Conservation (phyloP, 768 basidiomycete genomes). For the Suillus clintonianus region DNA sequence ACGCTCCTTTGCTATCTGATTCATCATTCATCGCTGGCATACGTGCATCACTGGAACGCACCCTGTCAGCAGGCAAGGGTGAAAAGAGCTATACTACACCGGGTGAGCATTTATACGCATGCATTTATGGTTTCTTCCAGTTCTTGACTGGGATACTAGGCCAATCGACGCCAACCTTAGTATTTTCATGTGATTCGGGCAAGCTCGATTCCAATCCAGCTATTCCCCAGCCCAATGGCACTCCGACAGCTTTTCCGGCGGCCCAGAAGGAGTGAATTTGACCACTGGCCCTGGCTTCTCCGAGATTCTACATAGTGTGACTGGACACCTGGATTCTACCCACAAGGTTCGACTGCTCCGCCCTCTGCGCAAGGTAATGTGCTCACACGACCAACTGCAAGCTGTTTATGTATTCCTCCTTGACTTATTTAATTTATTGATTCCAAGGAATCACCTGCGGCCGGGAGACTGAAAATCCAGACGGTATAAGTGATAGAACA, state of each 20-base stretch:
- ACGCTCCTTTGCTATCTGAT: conserved; percentile 51
- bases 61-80: conserved; percentile 43
- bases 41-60: conserved; percentile 43
- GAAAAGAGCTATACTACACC: conserved; percentile 2
- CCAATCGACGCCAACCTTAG: neutral
- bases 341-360: neutral
- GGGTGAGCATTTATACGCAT: conserved; percentile 9
- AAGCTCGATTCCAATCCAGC: neutral
- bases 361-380: neutral
- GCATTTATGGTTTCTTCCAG: neutral
- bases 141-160: neutral
- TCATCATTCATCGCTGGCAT: conserved; percentile 45
- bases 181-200: neutral
- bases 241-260: neutral
- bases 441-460: neutral
- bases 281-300: neutral
- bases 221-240: neutral
- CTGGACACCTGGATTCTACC: neutral
- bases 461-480: neutral
- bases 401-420: neutral
- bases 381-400: neutral
- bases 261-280: neutral
- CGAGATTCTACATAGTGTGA: neutral
- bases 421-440: neutral
- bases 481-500: neutral